These are phyloP conservation scores for Cytospora piceae DNA, from an alignment of 2,329 filamentous ascomycete genomes.

Conservation along the genomic window DNA sequence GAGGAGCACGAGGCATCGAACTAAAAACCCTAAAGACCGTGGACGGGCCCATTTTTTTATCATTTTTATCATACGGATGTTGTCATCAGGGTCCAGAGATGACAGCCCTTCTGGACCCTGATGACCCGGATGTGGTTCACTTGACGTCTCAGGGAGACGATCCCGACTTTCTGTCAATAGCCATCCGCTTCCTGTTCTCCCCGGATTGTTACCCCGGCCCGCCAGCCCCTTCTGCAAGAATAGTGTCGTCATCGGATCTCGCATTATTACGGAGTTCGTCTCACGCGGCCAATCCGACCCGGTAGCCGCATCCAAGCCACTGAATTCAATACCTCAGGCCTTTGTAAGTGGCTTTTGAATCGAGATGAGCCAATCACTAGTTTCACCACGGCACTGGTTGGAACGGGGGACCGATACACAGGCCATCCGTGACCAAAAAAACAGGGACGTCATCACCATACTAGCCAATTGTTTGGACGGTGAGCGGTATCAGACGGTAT, in stretches of 20 bases:
- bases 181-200: neutral
- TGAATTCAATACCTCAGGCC: neutral
- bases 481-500: neutral
- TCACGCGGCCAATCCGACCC: neutral
- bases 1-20: neutral
- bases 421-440: neutral
- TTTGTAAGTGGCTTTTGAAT: neutral
- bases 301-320: neutral
- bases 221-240: neutral
- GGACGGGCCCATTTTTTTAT: neutral
- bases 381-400: neutral
- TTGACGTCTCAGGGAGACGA: neutral
- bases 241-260: neutral
- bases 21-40: neutral
- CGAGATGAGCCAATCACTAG: neutral
- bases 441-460: neutral
- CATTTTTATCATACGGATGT: no score
- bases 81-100: conserved; percentile 5
- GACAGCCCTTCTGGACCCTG: neutral
- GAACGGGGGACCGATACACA: neutral
- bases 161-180: neutral
- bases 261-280: neutral
- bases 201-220: neutral
- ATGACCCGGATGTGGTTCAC: conserved; percentile 1
- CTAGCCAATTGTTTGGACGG: neutral